A percentile compares a stretch with the other conserved stretches of the same genome.
These are phyloP conservation scores for Gentiana straminea DNA, from an alignment of 257 asterid genomes.

Conservation along the genomic window DNA sequence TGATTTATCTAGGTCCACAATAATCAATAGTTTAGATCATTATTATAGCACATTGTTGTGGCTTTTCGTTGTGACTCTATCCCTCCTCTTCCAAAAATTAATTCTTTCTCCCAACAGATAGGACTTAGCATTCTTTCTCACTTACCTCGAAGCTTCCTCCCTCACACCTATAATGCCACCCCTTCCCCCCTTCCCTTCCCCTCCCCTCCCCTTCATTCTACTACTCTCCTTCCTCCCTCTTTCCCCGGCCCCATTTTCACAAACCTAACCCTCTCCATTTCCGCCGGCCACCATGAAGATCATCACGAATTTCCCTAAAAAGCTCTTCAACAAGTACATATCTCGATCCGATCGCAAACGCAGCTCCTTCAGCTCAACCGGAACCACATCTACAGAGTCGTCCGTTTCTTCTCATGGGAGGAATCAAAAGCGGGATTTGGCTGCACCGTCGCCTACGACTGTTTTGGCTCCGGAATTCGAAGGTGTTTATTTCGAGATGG, in stretches of 20 bases:
- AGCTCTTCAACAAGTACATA: slow-evolving; percentile 22
- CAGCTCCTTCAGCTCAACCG: slow-evolving; percentile 20
- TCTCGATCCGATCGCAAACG: slow-evolving; percentile 15
- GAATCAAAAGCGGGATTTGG: slow-evolving; percentile 9
- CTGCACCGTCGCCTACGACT: slow-evolving; percentile 51
- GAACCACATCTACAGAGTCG: slow-evolving; percentile 13
- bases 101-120: slow-evolving; percentile 11
- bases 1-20: no score
- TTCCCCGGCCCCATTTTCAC: neutral
- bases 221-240: no score
- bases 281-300: slow-evolving; percentile 30
- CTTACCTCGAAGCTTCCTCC: slow-evolving; percentile 36
- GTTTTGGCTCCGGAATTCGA: slow-evolving; percentile 39
- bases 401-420: slow-evolving; percentile 8
- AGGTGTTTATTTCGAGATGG: slow-evolving; percentile 33
- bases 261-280: neutral
- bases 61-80: no score
- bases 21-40: no score
- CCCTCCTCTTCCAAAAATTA: slow-evolving; percentile 4
- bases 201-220: neutral
- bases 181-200: slow-evolving; percentile 3
- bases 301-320: slow-evolving; percentile 32
- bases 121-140: neutral
- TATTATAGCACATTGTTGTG: no score
- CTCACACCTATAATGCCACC: neutral